phyloP scores from a whole-genome alignment of 2,329 filamentous ascomycete genomes.

The Orbilia ellipsospora region DNA sequence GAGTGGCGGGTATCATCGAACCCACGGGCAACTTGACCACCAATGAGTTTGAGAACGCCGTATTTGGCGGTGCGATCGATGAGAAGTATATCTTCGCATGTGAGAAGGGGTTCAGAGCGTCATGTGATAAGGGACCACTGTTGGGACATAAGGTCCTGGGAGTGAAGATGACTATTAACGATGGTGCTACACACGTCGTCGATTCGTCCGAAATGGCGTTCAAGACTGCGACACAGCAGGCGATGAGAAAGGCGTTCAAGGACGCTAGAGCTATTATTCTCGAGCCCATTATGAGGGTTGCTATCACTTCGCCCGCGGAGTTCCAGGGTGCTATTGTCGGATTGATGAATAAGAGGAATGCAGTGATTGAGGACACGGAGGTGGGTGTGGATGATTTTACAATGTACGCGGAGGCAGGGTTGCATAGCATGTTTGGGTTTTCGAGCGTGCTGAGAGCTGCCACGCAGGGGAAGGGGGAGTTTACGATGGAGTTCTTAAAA shows the following conservation, averaged over 20 bases:
- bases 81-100: conserved; percentile 97
- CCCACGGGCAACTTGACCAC: conserved; percentile 77
- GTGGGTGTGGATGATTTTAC: conserved; percentile 95
- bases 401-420: conserved; percentile 86
- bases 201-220: conserved; percentile 98
- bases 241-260: conserved; percentile 92
- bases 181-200: conserved; percentile 96
- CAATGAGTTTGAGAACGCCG: conserved; percentile 87
- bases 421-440: conserved; percentile 99
- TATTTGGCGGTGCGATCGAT: conserved; percentile 88
- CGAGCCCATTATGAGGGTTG: conserved; percentile 98
- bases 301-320: conserved; percentile 93
- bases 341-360: conserved; percentile 94
- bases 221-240: conserved; percentile 92
- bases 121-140: conserved; percentile 86
- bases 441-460: conserved; percentile 88
- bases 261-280: conserved; percentile 84
- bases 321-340: conserved; percentile 97
- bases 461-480: conserved; percentile 98
- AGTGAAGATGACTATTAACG: conserved; percentile 89
- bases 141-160: conserved; percentile 94
- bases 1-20: conserved; percentile 91
- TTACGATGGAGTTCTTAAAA: conserved; percentile 98
- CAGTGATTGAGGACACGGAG: conserved; percentile 94
- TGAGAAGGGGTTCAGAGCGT: conserved; percentile 88